Evolutionary conservation across 2,329 filamentous ascomycete species (phyloP), one percentile per base, ranked within the genome.

Genomic region (Ceratocystis cacaofunesta): DNA sequence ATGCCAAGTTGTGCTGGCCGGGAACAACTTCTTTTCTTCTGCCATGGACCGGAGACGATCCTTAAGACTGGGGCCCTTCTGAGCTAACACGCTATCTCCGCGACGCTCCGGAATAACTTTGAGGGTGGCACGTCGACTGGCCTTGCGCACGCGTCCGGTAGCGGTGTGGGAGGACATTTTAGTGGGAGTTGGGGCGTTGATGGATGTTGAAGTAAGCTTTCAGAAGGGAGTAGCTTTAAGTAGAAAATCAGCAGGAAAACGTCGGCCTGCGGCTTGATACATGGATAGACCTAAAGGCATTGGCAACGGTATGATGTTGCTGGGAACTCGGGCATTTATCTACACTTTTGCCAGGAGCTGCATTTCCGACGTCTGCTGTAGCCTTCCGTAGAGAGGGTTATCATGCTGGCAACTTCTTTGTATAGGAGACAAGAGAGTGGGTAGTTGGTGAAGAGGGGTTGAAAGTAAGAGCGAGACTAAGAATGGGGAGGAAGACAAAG

Each of bases 1-100:
- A 32, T 82, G 75, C 80, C 82, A 84, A 65, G 76, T 73, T 58
- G 76, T 76, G 50, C 79, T 75, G 28, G 75, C 75, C 0, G 76
- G 75, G 63, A 76, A 78, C 0, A 72, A 69, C 32, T 69, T 65
- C 71, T 76, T 79, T 69, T 80, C 77, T 52, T 72, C 70, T 68
- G 78, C 75, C 71, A 82, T 77, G 66, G 79, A 74, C 8, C 73
- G 71, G 71, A 67, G 62, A 3, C 68, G 67, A 44, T 64, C 65
- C n/a, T 63, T 52, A 7, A 67, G 63, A 36, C 58, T 64, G 50
- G 36, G 63, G 3, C 32, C 30, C 41, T 60, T 64, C 5, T 28
- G 22, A 22, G 43, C 22, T 12, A 58, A 4, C 7, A 64, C 66
- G 43, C 41, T 64, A 41, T 62, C 63, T 12, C 4, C 43, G 8